Base-by-base conservation (phyloP, 768 basidiomycete species). In the Tricholoma hemisulphureum region DNA sequence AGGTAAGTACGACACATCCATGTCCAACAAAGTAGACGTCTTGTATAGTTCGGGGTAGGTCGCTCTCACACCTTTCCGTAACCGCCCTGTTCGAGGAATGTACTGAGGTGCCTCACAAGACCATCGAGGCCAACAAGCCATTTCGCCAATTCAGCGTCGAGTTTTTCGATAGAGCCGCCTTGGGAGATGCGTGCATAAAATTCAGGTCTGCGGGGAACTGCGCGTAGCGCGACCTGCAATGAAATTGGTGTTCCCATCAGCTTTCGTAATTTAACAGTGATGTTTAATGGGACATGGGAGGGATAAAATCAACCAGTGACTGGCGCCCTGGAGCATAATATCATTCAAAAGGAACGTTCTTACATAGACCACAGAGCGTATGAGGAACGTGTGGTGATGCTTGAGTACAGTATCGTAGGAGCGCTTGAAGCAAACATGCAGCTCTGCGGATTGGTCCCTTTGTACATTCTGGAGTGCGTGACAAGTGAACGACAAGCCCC, bases 401-500 rank as follows among this genome's bases (percentile, higher is more conserved):
- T 71, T 74, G 51, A 91, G 76, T 16, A 88, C 83, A 53, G 78
- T 77, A 59, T 91, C 88, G 67, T 89, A 91, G 3, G 89, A 80
- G 39, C 82, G 76, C 69, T 80, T 82, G 76, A 91, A 91, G 69
- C 89, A 89, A 57, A 80, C 75, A 62, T 85, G 81, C 45, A 89
- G 73, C 60, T 88, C 85, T 1, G 78, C 65, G 23, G 64, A 65
- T 16, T 69, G 71, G 63, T 89, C 83, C 5, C 69, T 69, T 61
- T 86, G 88, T 77, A 85, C 82, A 63, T 84, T 77, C 68, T 85
- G 81, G 35, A 91, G 76, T 13, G 88, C 88, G 60, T 78, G 77
- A 68, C 84, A 87, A 2, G 86, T 84, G 63, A 91, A 86, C 46
- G 80, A 74, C 49, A 90, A 78, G 14, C 89, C 89, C 37, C 89